A percentile compares a stretch with the other conserved stretches of the same genome.
Conservation (phyloP, 768 basidiomycete genomes). For the Mycena belliarum region DNA sequence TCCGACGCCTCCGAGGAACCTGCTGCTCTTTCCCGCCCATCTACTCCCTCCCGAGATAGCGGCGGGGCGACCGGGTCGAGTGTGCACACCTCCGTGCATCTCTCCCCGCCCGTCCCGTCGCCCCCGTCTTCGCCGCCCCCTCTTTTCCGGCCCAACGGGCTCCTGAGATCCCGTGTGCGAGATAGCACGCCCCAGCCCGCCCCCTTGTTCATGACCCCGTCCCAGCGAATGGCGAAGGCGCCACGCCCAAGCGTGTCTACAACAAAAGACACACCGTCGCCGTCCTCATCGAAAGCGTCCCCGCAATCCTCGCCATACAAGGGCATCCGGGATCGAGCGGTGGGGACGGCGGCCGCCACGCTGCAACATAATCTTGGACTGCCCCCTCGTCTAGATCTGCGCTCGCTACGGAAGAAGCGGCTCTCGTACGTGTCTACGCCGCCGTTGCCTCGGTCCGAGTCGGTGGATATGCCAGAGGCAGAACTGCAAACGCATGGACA, state of each 20-base stretch:
- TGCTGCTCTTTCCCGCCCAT: too few relatives aligned
- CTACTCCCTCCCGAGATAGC: too few relatives aligned
- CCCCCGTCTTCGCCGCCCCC: neutral
- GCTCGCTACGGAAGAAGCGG: neutral
- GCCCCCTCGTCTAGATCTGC: constrained; percentile 9
- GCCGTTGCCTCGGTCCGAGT: too few relatives aligned
- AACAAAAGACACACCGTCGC: neutral
- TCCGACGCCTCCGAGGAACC: neutral
- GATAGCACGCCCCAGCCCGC: neutral
- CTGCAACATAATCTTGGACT: constrained; percentile 5
- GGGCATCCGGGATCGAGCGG: neutral
- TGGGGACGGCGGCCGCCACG: neutral
- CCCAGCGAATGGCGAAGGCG: neutral
- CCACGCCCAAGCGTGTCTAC: neutral
- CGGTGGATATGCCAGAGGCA: too few relatives aligned
- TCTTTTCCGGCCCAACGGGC: neutral
- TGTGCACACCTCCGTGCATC: too few relatives aligned
- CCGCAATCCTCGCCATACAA: neutral
- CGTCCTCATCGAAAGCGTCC: neutral
- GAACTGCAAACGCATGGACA: neutral
- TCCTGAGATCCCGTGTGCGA: neutral
- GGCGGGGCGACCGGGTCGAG: too few relatives aligned
- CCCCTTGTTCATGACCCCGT: neutral
- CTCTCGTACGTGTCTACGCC: neutral
- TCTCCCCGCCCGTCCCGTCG: too few relatives aligned